Evolutionary conservation across 495 filamentous ascomycete genomes (phyloP), one percentile per base, ranked within the genome.

Genomic region (Mycothermus thermophilus): DNA sequence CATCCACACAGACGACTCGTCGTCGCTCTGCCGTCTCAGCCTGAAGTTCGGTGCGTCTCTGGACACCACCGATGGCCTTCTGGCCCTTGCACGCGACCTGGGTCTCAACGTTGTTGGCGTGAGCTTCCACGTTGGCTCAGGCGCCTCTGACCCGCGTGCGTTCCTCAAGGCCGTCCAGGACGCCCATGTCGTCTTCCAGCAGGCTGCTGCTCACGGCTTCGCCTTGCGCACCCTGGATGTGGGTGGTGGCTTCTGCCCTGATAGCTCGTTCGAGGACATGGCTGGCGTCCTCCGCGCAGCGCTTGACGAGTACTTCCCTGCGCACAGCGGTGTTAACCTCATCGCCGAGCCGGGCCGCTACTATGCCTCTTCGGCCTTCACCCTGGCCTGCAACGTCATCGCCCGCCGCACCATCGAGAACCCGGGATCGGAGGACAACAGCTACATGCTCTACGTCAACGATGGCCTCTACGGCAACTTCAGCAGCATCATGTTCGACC

Each of bases 401-500:
- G 86, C 90, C n/a, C 83, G 87, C 28, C 85, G 90, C 39, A 83
- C 83, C 28, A 75, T 94, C 38, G 67, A 75, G 29, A 55, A 62
- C 35, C 28, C 32, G 30, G 33, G 28, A 6, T 58, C 67, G 8
- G n/a, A n/a, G n/a, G n/a, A n/a, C n/a, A 59, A 71, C 24, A 82
- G 77, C 34, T 94, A 90, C 68, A 95, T 95, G 88, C 59, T 94
- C 18, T 96, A 97, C 55, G 62, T 96, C 44, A 96, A 96, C 50
- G 90, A 96, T 46, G 90, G 90, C 17, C 75, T 95, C 25, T 99
- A 99, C 44, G 88, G 90, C 38, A 95, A 95, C 59, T 96, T 99
- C 59, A 88, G 83, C 40, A 90, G 81, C 71, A 94, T 95, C 67
- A 92, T 99, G 60, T 99, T 94, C 57, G 92, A 96, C 50, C 92